Evolutionary conservation across 1,284 basidiomycete genomes (phyloP).

Genomic region (Apiotrichum porosum): DNA sequence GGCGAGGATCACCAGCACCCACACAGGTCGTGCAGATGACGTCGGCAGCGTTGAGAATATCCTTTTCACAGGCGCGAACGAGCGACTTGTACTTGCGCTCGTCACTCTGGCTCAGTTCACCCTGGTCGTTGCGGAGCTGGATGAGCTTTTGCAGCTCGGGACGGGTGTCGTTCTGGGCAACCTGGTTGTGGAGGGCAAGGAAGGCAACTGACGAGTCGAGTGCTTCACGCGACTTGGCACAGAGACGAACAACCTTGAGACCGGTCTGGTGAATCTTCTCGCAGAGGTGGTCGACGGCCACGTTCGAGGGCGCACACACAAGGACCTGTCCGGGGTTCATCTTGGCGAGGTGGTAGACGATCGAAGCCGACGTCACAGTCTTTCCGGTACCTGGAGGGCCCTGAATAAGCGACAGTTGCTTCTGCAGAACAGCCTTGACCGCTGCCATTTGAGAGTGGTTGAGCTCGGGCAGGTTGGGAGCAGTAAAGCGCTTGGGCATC

Average conservation of each 20-base stretch:
- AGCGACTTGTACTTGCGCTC: constrained; percentile 97
- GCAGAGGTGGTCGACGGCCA: constrained; percentile 97
- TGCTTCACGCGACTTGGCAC: constrained; percentile 96
- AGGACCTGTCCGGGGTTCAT: constrained; percentile 99
- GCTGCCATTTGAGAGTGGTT: constrained; percentile 99
- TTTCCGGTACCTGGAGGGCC: constrained; percentile 98
- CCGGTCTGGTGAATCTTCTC: constrained; percentile 98
- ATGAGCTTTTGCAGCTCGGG: constrained; percentile 96
- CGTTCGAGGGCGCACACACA: constrained; percentile 98
- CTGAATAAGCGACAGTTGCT: constrained; percentile 96
- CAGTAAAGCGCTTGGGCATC: constrained; percentile 79
- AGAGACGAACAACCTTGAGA: constrained; percentile 93
- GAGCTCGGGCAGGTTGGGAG: constrained; percentile 93
- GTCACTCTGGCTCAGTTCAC: constrained; percentile 91
- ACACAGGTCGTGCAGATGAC: constrained; percentile 99
- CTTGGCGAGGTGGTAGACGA: constrained; percentile 97
- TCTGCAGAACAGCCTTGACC: constrained; percentile 96
- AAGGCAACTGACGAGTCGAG: constrained; percentile 89
- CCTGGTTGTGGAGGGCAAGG: constrained; percentile 94
- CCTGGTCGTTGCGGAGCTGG: constrained; percentile 94
- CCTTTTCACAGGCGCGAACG: constrained; percentile 91
- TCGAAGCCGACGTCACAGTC: constrained; percentile 98
- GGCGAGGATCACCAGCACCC: constrained; percentile 89
- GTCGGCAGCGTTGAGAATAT: constrained; percentile 90
- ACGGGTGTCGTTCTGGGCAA: constrained; percentile 89